Evolutionary conservation across 805 yeast genomes (phyloP), one percentile per base, ranked within the genome.

Genomic region (Kluyveromyces nonfermentans): DNA sequence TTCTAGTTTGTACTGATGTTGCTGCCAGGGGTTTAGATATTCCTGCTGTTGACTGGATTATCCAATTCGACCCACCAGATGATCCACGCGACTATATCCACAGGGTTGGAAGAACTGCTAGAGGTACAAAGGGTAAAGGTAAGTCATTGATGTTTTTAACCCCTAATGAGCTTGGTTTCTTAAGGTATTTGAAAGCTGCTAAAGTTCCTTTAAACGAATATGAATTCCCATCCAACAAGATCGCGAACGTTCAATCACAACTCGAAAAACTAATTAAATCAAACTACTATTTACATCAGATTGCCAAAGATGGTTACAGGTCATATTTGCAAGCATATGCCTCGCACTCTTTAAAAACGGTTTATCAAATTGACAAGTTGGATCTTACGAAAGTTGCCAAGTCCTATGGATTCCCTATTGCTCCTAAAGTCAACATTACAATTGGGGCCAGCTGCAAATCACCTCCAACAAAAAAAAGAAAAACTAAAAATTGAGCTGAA

Each of bases 11-110:
- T 70, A 93, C 99, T 0, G 98, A 93, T 67, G 98, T 93, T 53
- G 99, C 98, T 28, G 98, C 99, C 18, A 82, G 99, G 74, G 99
- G 99, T 19, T 77, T 93, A 53, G 99, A 93, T 71, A 93, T 93
- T 55, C 99, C 99, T 43, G 82, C 94, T 22, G 98, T 93, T 44
- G 98, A 94, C 70, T 93, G 98, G 98, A 93, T 93, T 59, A 84
- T 93, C 52, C 98, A 93, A 72, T 93, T 87, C 60, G 99, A 93
- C 65, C 98, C 98, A 44, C 98, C 98, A 64, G 98, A 93, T 82
- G 98, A 93, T 69, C 98, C 98, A 67, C 81, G 97, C 70, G 97
- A 93, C 68, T 93, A 93, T 65, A 93, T 93, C 54, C 99, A 93
- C 70, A 80, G 99, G 67, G 98, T 93, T 32, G 99, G 99, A 53